Conservation (phyloP, 257 asterid species). For the Solanum gracilifrons region DNA sequence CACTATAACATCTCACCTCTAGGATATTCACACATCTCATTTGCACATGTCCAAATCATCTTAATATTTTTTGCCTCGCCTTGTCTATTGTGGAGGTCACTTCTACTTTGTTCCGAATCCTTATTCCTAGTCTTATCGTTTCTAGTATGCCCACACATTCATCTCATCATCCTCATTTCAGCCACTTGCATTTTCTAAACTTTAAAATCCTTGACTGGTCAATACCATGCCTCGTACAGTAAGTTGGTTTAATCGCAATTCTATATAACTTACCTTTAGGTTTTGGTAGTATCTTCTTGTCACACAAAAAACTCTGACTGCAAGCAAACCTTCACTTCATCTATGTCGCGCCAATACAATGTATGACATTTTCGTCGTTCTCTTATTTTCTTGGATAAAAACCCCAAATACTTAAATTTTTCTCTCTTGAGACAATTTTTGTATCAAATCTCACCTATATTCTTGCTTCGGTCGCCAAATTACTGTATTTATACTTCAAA, state of each 20-base stretch:
- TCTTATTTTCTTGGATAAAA: not conserved
- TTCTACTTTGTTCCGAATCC: not conserved
- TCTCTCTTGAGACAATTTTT: not conserved
- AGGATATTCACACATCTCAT: not conserved
- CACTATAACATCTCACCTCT: not conserved
- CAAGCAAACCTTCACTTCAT: not conserved
- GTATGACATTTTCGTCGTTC: not conserved
- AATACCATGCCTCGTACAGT: not conserved
- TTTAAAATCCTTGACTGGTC: not conserved
- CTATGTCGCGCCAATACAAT: not conserved
- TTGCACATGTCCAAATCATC: not conserved
- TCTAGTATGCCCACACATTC: not conserved
- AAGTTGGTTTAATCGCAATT: not conserved
- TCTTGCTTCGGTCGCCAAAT: not conserved
- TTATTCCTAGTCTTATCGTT: not conserved
- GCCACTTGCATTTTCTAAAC: not conserved
- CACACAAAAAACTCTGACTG: not conserved
- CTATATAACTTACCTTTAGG: not conserved
- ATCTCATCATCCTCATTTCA: too few species aligned
- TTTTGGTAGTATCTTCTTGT: not conserved
- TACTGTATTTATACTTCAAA: too few species aligned
- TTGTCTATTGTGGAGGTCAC: too few species aligned
- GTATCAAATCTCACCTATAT: not conserved
- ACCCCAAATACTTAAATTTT: not conserved
- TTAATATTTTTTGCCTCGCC: too few species aligned